These are phyloP conservation scores for Eucalyptus curtisii DNA, from an alignment of 345 rosid species.

Conservation along the genomic window DNA sequence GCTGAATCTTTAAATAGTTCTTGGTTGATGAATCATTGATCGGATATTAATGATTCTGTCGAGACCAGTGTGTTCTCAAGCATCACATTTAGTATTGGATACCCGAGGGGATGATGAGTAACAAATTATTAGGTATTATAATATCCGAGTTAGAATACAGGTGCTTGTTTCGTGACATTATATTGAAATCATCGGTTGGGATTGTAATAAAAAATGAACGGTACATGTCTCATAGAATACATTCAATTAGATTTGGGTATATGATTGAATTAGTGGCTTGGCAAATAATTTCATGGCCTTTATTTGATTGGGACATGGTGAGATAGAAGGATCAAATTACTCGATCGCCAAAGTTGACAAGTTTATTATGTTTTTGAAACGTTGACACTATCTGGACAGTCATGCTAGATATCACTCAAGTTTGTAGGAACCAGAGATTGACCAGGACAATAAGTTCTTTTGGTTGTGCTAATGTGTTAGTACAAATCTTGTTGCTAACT, in stretches of 20 bases:
- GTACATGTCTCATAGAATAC: fast-evolving
- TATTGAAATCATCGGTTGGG: fast-evolving
- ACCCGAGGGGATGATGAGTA: no score
- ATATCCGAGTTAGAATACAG: fast-evolving
- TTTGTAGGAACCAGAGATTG: fast-evolving
- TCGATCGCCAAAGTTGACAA: fast-evolving
- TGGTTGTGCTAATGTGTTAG: no score
- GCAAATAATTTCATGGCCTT: no score
- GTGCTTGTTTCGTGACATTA: fast-evolving
- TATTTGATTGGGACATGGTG: fast-evolving
- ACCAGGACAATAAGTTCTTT: fast-evolving
- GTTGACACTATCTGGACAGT: fast-evolving
- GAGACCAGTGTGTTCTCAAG: fast-evolving
- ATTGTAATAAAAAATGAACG: fast-evolving
- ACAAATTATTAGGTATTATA: fast-evolving
- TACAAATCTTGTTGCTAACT: fast-evolving
- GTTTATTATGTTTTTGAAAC: no score
- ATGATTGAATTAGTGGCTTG: fast-evolving
- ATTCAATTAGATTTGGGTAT: no score
- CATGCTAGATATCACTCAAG: no score
- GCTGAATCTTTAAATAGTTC: fast-evolving
- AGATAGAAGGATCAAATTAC: fast-evolving
- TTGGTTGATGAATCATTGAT: fast-evolving
- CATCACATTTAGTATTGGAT: fast-evolving
- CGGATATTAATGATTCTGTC: fast-evolving